Conservation (phyloP, 495 filamentous ascomycete species). For the Neurospora sp. region DNA sequence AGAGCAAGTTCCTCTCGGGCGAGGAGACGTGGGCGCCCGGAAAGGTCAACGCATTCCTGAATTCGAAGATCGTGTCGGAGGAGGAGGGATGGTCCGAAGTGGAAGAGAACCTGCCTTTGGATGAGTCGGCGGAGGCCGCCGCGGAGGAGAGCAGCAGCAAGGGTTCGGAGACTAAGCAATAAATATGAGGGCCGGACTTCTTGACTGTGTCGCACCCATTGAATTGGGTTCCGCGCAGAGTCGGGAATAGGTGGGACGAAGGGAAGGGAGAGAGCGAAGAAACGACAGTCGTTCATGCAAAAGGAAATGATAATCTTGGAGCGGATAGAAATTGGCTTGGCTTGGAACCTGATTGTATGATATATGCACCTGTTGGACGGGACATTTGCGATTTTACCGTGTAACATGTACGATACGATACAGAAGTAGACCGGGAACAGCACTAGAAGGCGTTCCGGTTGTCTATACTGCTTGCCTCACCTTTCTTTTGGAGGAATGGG, state of each 20-base stretch:
- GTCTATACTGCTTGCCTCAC: not conserved
- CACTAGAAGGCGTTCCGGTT: not conserved
- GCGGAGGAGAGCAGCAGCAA: conserved; percentile 5
- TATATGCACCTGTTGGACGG: not conserved
- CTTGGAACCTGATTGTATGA: not conserved
- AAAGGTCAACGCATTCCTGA: conserved; percentile 37
- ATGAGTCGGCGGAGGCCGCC: conserved; percentile 7
- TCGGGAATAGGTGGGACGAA: not conserved
- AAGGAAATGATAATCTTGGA: not conserved
- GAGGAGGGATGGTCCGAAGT: conserved; percentile 26
- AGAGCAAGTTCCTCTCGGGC: conserved; percentile 23
- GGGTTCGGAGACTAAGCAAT: not conserved
- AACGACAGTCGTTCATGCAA: not conserved
- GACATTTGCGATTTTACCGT: not conserved
- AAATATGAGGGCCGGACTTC: not conserved
- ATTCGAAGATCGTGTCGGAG: conserved; percentile 20
- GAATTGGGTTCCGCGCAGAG: not conserved
- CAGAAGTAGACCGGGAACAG: not conserved
- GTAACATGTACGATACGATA: not conserved
- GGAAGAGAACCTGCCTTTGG: conserved; percentile 8
- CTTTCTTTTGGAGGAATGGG: not conserved
- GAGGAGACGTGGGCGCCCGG: conserved; percentile 28
- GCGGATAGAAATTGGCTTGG: not conserved
- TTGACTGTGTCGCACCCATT: not conserved
- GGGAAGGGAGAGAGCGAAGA: not conserved